Evolutionary conservation across 257 asterid species (phyloP), one percentile per base, ranked within the genome.

Genomic region (Orobanche coerulescens): DNA sequence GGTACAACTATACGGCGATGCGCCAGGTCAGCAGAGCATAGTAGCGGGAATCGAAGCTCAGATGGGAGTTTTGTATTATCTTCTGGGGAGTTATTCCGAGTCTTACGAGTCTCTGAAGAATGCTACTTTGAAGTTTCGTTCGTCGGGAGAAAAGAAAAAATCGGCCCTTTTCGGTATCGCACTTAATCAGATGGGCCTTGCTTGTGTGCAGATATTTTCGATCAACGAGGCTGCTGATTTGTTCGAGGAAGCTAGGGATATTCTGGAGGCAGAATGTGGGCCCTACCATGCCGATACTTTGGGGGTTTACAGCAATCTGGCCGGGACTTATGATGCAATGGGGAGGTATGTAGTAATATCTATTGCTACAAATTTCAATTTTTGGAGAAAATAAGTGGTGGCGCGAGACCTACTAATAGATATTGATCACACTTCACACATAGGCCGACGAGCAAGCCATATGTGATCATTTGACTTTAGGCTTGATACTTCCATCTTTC

Each of bases 311-410:
- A 78, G 92, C 75, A 84, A 84, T 72, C 87, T 84, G 58, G 92
- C 88, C 0, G 88, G 92, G 11, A 81, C 84, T 5, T 84, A 84
- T 71, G 92, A 84, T 70, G 92, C 92, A 62, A 70, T 88, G 96
- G 96, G 98, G 68, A 88, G 98, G 98, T 91, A 19, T 1, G 24
- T 25, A 2, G 6, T 26, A 53, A 30, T 46, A 20, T 13, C 6
- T n/a, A n/a, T 34, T 30, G 48, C 23, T 47, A 62, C 6, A 11
- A 48, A 26, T 26, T 26, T 26, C 31, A 26, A 1, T 26, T 26
- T 26, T 26, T 26, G n/a, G n/a, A n/a, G n/a, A n/a, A n/a, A n/a
- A n/a, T n/a, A n/a, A n/a, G n/a, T n/a, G n/a, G n/a, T n/a, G n/a
- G n/a, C n/a, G n/a, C n/a, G n/a, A n/a, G n/a, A n/a, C n/a, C n/a